A percentile compares a stretch with the other conserved stretches of the same genome.
These are phyloP conservation scores for Fusarium graminum DNA, from an alignment of 2,329 filamentous ascomycete genomes.

Conservation along the genomic window DNA sequence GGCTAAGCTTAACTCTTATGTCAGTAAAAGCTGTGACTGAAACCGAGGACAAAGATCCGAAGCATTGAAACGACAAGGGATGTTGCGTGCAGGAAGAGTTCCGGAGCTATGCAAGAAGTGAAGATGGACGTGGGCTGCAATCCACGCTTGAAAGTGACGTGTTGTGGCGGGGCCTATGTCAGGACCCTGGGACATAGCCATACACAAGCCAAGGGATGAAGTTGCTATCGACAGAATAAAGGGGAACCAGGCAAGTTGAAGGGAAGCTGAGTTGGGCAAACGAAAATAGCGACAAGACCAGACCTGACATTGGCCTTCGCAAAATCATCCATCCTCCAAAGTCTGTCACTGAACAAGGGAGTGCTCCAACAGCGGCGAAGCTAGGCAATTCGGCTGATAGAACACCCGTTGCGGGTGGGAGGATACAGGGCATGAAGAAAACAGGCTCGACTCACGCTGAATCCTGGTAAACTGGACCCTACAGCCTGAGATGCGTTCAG, in stretches of 20 bases:
- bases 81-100: slow-evolving; percentile 38
- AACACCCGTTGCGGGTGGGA: slow-evolving; percentile 15
- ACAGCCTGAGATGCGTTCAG: slow-evolving; percentile 33
- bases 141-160: slow-evolving; percentile 48
- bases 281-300: background rate
- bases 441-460: slow-evolving; percentile 37
- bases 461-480: slow-evolving; percentile 32
- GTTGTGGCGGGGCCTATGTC: slow-evolving; percentile 48
- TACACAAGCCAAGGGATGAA: slow-evolving; percentile 31
- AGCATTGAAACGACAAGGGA: slow-evolving; percentile 38
- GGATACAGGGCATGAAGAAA: slow-evolving; percentile 18
- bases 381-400: slow-evolving; percentile 9
- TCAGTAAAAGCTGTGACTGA: slow-evolving; percentile 36
- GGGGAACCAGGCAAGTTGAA: slow-evolving; percentile 8
- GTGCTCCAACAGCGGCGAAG: slow-evolving; percentile 3
- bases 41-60: slow-evolving; percentile 18
- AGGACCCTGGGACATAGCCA: slow-evolving; percentile 36
- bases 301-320: background rate
- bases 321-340: slow-evolving; percentile 7
- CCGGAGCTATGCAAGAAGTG: slow-evolving; percentile 38
- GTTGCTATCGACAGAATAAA: slow-evolving; percentile 13
- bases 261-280: slow-evolving; percentile 4
- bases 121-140: slow-evolving; percentile 46
- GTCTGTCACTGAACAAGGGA: slow-evolving; percentile 5
- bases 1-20: slow-evolving; percentile 28